phyloP scores from a whole-genome alignment of 2,329 filamentous ascomycete species.

The Calcarisporium arbuscula region DNA sequence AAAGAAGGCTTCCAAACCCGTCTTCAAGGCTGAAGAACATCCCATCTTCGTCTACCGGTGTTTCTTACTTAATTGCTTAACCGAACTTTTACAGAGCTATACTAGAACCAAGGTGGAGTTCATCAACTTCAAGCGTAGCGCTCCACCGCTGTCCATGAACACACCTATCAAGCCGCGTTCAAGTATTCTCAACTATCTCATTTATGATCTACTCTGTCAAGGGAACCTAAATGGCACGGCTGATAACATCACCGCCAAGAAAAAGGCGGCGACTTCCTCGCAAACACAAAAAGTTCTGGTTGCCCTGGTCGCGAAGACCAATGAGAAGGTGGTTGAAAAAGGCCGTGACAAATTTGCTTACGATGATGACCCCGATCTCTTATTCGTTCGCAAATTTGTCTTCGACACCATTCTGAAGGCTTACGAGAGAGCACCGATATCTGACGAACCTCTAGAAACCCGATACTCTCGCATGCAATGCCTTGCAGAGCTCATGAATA shows the following conservation, averaged over 20 bases:
- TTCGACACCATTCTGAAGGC: slow-evolving; percentile 87
- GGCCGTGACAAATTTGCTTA: slow-evolving; percentile 52
- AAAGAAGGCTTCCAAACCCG: slow-evolving; percentile 61
- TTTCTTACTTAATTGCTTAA: slow-evolving; percentile 86
- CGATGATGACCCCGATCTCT: slow-evolving; percentile 75
- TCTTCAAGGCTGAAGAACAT: slow-evolving; percentile 88
- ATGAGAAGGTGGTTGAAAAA: slow-evolving; percentile 62
- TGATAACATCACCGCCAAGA: slow-evolving; percentile 73
- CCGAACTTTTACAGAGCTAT: slow-evolving; percentile 86
- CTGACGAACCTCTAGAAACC: slow-evolving; percentile 71
- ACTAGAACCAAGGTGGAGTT: slow-evolving; percentile 96
- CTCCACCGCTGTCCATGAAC: slow-evolving; percentile 71
- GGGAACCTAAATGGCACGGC: slow-evolving; percentile 59
- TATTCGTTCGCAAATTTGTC: slow-evolving; percentile 92
- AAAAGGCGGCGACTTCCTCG: slow-evolving; percentile 74
- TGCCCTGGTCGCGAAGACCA: slow-evolving; percentile 80
- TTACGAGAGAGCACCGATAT: slow-evolving; percentile 79
- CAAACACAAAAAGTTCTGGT: slow-evolving; percentile 85
- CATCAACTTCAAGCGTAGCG: slow-evolving; percentile 95
- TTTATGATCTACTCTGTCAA: slow-evolving; percentile 66
- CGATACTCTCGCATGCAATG: slow-evolving; percentile 85
- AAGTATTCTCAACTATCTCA: slow-evolving; percentile 86
- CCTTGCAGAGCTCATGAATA: slow-evolving; percentile 85
- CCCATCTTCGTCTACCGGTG: slow-evolving; percentile 95
- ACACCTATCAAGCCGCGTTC: slow-evolving; percentile 94